phyloP scores from a whole-genome alignment of 2,329 filamentous ascomycete genomes.

The Albifimbria verrucaria region DNA sequence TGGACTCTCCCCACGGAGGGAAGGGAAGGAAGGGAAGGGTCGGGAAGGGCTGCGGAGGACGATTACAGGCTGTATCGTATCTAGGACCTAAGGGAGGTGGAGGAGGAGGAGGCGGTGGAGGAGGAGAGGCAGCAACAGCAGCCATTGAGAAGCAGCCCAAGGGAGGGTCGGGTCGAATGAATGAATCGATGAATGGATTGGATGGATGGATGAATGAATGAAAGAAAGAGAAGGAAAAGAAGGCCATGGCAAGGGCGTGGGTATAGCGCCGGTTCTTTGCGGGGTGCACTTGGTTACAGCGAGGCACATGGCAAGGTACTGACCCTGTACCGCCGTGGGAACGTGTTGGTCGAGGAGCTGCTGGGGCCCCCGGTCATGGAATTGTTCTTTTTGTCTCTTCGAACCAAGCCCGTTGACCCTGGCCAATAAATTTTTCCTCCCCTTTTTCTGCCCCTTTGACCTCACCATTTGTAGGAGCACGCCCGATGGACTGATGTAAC shows the following conservation, averaged over 20 bases:
- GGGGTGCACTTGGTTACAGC: constrained; percentile 5
- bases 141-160: too few relatives aligned
- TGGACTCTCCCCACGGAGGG: too few relatives aligned
- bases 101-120: too few relatives aligned
- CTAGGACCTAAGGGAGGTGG: too few relatives aligned
- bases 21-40: too few relatives aligned
- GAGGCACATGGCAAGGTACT: constrained; percentile 20
- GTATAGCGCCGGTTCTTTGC: not conserved
- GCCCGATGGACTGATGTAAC: not conserved
- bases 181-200: too few relatives aligned
- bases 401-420: not conserved
- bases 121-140: too few relatives aligned
- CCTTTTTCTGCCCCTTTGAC: not conserved
- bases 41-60: too few relatives aligned
- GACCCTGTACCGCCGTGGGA: constrained; percentile 11
- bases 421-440: not conserved
- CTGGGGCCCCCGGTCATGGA: constrained; percentile 19
- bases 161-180: too few relatives aligned
- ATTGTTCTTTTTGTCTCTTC: constrained; percentile 23
- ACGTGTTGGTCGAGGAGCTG: constrained; percentile 4
- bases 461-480: not conserved
- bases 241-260: not conserved
- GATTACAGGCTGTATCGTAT: too few relatives aligned
- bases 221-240: not conserved
- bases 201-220: too few relatives aligned